Evolutionary conservation across 345 rosid genomes (phyloP).

Genomic region (Triadica sebifera): DNA sequence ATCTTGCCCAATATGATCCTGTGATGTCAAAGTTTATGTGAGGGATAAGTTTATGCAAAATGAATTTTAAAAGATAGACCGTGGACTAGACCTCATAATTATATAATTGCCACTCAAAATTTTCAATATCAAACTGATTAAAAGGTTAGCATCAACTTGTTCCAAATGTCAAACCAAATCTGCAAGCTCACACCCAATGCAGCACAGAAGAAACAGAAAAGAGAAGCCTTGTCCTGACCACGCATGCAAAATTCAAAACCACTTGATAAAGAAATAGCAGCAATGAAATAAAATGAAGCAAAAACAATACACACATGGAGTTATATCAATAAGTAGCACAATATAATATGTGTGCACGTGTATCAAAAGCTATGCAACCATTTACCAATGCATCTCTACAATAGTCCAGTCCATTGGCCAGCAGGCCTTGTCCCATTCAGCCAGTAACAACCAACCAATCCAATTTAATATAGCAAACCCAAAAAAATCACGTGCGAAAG

Average conservation of each 20-base stretch:
- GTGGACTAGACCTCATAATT: not conserved
- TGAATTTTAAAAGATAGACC: slow-evolving; percentile 4
- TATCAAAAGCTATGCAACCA: not conserved
- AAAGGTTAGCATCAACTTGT: slow-evolving; percentile 4
- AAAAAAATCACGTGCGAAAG: not conserved
- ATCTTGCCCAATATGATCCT: slow-evolving; percentile 97
- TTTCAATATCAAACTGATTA: slow-evolving; percentile 13
- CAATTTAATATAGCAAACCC: not conserved
- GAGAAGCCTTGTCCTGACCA: not conserved
- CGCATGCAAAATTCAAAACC: not conserved
- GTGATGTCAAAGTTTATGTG: slow-evolving; percentile 53
- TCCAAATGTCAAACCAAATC: slow-evolving; percentile 14
- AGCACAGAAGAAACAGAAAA: not conserved
- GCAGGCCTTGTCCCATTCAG: not conserved
- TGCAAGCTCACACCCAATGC: not conserved
- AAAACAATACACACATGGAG: not conserved
- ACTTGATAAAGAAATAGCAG: not conserved
- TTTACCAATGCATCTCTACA: not conserved
- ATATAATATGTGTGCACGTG: not conserved
- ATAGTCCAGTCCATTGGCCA: not conserved
- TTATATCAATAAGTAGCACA: not conserved
- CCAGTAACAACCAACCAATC: not conserved
- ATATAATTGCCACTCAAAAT: not conserved
- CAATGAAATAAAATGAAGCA: not conserved
- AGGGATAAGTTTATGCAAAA: slow-evolving; percentile 22